These are phyloP conservation scores for Rostrohypoxylon terebratum DNA, from an alignment of 495 filamentous ascomycete species.

Conservation along the genomic window DNA sequence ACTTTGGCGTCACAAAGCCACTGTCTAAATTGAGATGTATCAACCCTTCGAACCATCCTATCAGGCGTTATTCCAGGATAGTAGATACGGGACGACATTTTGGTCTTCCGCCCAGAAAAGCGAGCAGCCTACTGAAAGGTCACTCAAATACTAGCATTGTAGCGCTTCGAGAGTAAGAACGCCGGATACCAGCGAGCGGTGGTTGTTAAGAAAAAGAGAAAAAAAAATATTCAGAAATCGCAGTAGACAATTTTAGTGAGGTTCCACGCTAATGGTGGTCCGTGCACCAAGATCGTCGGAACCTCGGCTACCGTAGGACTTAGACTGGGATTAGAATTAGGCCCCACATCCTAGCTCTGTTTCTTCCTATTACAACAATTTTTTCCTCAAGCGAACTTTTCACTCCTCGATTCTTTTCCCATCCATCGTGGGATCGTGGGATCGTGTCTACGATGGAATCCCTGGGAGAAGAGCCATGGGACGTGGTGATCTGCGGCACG, in stretches of 20 bases:
- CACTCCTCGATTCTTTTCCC: constrained; percentile 38
- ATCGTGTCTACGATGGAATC: constrained; percentile 73
- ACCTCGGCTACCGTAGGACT: constrained; percentile 13
- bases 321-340: neutral
- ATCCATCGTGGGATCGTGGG: constrained; percentile 36
- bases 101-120: constrained; percentile 74
- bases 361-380: constrained; percentile 53
- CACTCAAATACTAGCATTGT: constrained; percentile 58
- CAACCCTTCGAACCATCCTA: constrained; percentile 79
- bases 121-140: constrained; percentile 79
- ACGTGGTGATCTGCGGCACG: constrained; percentile 90
- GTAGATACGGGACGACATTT: constrained; percentile 91
- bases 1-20: neutral
- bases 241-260: neutral
- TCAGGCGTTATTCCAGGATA: constrained; percentile 87
- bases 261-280: constrained; percentile 2
- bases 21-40: constrained; percentile 53
- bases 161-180: constrained; percentile 48
- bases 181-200: constrained; percentile 63
- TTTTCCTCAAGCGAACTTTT: constrained; percentile 47
- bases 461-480: constrained; percentile 84
- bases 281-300: constrained; percentile 8
- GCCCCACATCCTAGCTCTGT: constrained; percentile 44
- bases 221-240: neutral
- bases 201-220: constrained; percentile 56